Evolutionary conservation across 2,329 filamentous ascomycete genomes (phyloP), one percentile per base, ranked within the genome.

Genomic region (Pseudocercospora musae): DNA sequence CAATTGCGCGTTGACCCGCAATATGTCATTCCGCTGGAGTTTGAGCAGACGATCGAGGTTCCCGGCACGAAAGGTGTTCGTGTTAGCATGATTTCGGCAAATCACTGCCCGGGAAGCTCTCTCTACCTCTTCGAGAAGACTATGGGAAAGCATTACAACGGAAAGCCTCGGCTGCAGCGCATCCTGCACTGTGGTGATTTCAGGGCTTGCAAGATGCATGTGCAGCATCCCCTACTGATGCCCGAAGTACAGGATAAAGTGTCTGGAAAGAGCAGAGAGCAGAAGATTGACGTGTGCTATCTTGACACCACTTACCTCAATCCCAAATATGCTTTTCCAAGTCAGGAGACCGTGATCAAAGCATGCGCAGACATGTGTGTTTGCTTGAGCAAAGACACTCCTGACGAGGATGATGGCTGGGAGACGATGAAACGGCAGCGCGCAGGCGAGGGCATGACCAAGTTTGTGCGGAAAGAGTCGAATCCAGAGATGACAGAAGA

Each of bases 121-220:
- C 78, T 99, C 0, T 99, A 96, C 70, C 81, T 99, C 0, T 98
- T 97, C 68, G 90, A 97, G 74, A 97, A 96, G 74, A 78, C 79
- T 0, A 78, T 89, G 11, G 85, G 85, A 1, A 87, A 84, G 68
- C 85, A 87, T 0, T 77, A 81, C 13, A 86, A 80, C 48, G 73
- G 73, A 21, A 70, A 74, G 52, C 77, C 82, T 2, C 87, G 84
- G 56, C 75, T 85, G 2, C 92, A 96, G 68, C 86, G 95, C 3
- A 89, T 99, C 44, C 80, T 99, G 7, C 95, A 99, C 73, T 99
- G 95, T 72, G 95, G 95, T 52, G 95, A 99, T 74, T 99, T 99
- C 72, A 84, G 95, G 65, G 95, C 95, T 10, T 97, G 92, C 74
- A 87, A 89, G 52, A 88, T 87, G 23, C 95, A 99, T 71, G 81